Base-by-base conservation (phyloP, 2,329 filamentous ascomycete species). In the Fusarium lyarnte region DNA sequence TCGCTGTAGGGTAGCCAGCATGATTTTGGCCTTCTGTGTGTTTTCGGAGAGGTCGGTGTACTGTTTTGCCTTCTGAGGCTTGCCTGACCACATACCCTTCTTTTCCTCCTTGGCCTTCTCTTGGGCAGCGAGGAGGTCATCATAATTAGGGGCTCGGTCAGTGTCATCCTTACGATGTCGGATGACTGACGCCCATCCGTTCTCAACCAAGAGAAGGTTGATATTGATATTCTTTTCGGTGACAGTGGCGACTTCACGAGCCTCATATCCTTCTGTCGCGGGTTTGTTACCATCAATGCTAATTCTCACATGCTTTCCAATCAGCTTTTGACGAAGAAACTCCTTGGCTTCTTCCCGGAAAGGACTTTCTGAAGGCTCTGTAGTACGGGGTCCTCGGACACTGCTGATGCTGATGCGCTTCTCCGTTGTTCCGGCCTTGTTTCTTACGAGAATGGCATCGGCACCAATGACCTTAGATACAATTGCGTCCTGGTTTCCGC, bases 331-430 rank as follows among this genome's bases (percentile, higher is more conserved):
- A 61, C 96, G 91, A 72, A 98, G 82, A 80, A 95, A 98, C 81
- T 99, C 96, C 86, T 99, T 99, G 36, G 96, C 95, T 79, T 98
- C 95, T 17, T 96, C 93, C 74, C 91, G 89, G 86, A 95, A 99
- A 0, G 94, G 94, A 43, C 93, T 89, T 82, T 98, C 95, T 63
- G 94, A 92, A 25, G 93, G 89, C 81, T 98, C 95, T 52, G 91
- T 92, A 6, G 93, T 89, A 79, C 97, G 95, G n/a, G 96, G 96
- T 63, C 96, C 95, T 70, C 96, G 92, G 66, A 98, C 89, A 80
- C 95, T 98, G 86, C 94, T 97, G 66, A 99, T 86, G 81, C 92
- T 97, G 81, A 98, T 91, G 77, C 94, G 91, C 87, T 94, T 97
- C 85, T 99, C 96, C 8, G 85, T 86, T 19, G 85, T 87, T 12